Evolutionary conservation across 441 rosid species (phyloP), one percentile per base, ranked within the genome.

Genomic region (Erodium texanum): DNA sequence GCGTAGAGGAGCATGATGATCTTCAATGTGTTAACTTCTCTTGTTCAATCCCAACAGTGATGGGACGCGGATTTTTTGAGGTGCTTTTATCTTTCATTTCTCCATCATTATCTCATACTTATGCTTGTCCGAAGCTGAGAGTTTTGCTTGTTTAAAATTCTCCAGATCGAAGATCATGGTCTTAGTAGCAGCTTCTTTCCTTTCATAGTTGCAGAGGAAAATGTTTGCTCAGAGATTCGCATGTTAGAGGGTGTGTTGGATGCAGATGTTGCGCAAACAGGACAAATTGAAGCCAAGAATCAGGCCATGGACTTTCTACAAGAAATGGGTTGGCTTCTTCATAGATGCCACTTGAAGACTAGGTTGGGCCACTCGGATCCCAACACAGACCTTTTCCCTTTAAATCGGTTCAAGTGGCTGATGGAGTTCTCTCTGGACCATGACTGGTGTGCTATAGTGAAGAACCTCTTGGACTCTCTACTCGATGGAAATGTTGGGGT

Each of bases 21-120:
- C 78, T 83, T 64, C 92, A 86, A 38, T 82, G 76, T 66, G 76
- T 93, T 19, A 79, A 71, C 61, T 85, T 88, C 66, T 82, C 86
- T 66, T 91, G 94, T 75, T 81, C 89, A 69, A 75, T 91, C 66
- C 91, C 97, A 16, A 43, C 72, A 1, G 72, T 80, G 59, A 75
- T 71, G 56, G 96, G 97, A 77, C 83, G 99, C 79, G 99, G 99
- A 68, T 94, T 94, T 80, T 82, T 94, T 63, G 99, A 94, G 96
- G 99, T 93, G 66, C 64, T 48, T 7, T 74, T 71, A 72, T 70
- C 38, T 69, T 70, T 62, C 19, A 9, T 48, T 50, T 71, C 50
- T 73, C 34, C 43, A 24, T 50, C 9, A 38, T 52, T 52, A 19
- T 65, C 59, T 50, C 29, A 22, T 58, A 56, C n/a, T n/a, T n/a